Evolutionary conservation across 805 yeast species (phyloP).

Genomic region (Pichia rugopelliculosa): DNA sequence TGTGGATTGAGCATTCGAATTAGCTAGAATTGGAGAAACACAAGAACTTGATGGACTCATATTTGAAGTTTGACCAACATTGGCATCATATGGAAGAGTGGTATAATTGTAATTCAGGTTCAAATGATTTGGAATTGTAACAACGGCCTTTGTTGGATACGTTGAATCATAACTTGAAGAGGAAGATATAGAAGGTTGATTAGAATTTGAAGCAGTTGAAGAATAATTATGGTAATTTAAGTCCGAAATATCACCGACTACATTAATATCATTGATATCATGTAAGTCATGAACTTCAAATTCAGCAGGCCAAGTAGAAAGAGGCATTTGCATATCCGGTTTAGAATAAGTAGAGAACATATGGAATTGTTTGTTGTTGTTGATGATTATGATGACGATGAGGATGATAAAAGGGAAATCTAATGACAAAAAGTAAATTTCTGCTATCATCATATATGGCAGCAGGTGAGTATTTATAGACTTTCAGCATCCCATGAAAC

Average conservation of each 20-base stretch:
- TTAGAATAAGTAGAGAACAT: neutral
- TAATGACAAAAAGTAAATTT: too few relatives aligned
- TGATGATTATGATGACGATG: too few relatives aligned
- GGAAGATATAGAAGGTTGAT: neutral
- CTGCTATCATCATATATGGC: too few relatives aligned
- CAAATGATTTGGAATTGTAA: neutral
- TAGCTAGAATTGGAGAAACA: slow-evolving; percentile 5
- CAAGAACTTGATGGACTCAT: slow-evolving; percentile 6
- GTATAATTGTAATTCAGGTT: neutral
- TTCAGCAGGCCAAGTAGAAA: neutral
- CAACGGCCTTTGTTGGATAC: neutral
- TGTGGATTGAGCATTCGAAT: neutral
- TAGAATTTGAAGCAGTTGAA: neutral
- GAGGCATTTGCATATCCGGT: neutral
- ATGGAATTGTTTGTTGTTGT: too few relatives aligned
- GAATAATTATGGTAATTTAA: neutral
- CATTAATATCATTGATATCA: neutral
- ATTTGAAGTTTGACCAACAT: neutral
- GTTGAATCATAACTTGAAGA: neutral
- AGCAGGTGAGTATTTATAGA: too few relatives aligned
- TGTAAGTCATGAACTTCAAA: neutral
- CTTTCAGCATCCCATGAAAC: too few relatives aligned
- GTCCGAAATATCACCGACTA: neutral
- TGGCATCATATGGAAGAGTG: neutral
- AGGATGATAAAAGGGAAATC: too few relatives aligned